Conservation (phyloP, 805 yeast species). For the Myxozyma melibiosi region DNA sequence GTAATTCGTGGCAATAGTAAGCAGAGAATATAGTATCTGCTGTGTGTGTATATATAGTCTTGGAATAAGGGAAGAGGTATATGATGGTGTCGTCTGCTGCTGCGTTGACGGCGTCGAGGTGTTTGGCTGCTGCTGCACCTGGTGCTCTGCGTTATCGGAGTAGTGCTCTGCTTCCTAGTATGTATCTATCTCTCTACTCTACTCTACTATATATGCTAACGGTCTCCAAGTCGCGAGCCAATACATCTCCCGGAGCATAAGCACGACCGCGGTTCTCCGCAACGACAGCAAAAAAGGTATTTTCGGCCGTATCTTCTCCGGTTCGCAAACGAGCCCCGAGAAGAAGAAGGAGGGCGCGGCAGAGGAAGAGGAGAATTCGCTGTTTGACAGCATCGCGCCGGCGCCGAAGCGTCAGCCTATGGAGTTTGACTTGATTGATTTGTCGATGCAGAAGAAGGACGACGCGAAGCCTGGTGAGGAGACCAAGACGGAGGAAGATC, state of each 20-base stretch:
- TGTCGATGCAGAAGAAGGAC: not conserved
- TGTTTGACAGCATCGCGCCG: slow-evolving; percentile 24
- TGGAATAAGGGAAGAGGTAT: not conserved
- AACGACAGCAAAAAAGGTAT: slow-evolving; percentile 3
- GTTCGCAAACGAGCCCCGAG: not conserved
- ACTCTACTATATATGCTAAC: not conserved
- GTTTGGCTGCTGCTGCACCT: slow-evolving; percentile 1
- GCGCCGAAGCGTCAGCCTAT: slow-evolving; percentile 9
- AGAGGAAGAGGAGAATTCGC: slow-evolving; percentile 14
- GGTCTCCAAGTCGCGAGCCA: not conserved
- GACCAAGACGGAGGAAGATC: slow-evolving; percentile 14
- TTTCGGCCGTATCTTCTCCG: slow-evolving; percentile 1
- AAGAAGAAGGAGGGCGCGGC: not conserved
- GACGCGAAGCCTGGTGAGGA: not conserved
- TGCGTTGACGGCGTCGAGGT: not conserved
- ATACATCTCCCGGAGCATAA: not conserved
- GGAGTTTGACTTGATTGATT: slow-evolving; percentile 15
- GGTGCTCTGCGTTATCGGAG: not conserved
- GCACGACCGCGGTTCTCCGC: not conserved
- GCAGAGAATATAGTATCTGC: no score
- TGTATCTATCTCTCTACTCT: not conserved
- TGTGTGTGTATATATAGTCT: not conserved
- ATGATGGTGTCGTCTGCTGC: not conserved
- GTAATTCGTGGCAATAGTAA: no score
- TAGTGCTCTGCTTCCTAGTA: not conserved